Conservation (phyloP, 2,329 filamentous ascomycete species). For the Alternaria postmessia region DNA sequence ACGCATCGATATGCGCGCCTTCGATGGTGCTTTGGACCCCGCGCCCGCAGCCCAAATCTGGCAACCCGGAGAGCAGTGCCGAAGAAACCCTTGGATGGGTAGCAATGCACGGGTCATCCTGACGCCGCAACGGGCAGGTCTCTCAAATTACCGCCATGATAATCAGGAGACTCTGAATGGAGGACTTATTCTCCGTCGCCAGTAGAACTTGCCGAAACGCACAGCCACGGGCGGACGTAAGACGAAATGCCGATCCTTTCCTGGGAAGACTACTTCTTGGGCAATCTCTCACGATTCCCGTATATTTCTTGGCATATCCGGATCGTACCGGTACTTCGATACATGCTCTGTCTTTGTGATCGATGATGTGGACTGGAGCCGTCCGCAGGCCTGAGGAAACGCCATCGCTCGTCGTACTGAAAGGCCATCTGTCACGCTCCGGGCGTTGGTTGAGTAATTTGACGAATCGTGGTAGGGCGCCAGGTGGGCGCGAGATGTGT, state of each 20-base stretch:
- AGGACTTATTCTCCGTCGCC: conserved; percentile 5
- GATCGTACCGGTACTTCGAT: conserved; percentile 19
- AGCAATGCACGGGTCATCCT: conserved; percentile 16
- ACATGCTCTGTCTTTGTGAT: not conserved
- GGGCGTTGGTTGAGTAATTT: not conserved
- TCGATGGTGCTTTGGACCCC: conserved; percentile 28
- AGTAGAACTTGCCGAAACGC: conserved; percentile 2
- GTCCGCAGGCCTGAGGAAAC: not conserved
- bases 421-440: not conserved
- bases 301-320: conserved; percentile 26
- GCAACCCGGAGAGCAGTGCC: conserved; percentile 12
- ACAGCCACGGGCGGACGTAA: conserved; percentile 10
- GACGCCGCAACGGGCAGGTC: conserved; percentile 4
- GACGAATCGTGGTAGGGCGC: not conserved
- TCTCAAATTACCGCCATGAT: conserved; percentile 7
- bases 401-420: not conserved
- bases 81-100: conserved; percentile 10
- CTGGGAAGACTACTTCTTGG: conserved; percentile 10
- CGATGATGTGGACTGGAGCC: not conserved
- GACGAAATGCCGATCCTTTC: conserved; percentile 30
- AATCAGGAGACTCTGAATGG: conserved; percentile 1
- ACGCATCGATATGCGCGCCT: conserved; percentile 25
- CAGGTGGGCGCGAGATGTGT: not conserved
- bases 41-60: conserved; percentile 19
- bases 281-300: conserved; percentile 27